Percentiles rank a stretch among this genome's conserved stretches.
Evolutionary conservation across 805 yeast genomes (phyloP).

Genomic region (Candida coleopterorum): DNA sequence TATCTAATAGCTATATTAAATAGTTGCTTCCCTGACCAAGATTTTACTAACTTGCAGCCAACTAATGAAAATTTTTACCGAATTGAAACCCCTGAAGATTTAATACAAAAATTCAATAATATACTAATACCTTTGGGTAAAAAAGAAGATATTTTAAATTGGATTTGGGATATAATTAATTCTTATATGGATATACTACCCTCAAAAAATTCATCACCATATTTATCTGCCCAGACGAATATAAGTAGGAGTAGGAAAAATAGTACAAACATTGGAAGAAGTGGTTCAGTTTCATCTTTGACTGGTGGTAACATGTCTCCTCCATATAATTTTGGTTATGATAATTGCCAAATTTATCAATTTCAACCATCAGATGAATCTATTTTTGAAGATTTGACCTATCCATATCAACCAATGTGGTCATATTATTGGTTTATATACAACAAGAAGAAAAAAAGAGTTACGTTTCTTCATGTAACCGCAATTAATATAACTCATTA

Average conservation of each 20-base stretch:
- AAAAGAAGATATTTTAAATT: conserved; percentile 40
- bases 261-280: conserved; percentile 16
- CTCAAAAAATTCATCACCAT: conserved; percentile 22
- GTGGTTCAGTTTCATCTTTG: conserved; percentile 7
- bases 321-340: conserved; percentile 11
- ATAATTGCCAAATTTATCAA: conserved; percentile 58
- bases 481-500: conserved; percentile 40
- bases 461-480: conserved; percentile 74
- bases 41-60: conserved; percentile 84
- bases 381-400: conserved; percentile 53
- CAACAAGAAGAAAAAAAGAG: conserved; percentile 88
- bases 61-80: conserved; percentile 48
- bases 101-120: conserved; percentile 69
- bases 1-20: conserved; percentile 86
- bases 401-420: conserved; percentile 55
- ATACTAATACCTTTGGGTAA: conserved; percentile 53
- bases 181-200: conserved; percentile 67
- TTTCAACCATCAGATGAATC: conserved; percentile 58
- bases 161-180: conserved; percentile 88
- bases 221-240: conserved; percentile 13
- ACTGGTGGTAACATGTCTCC: conserved; percentile 16
- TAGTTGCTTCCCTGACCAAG: conserved; percentile 94
- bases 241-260: conserved; percentile 20
- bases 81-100: conserved; percentile 36
- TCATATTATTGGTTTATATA: conserved; percentile 85